Base-by-base conservation (phyloP, 2,329 filamentous ascomycete genomes). In the Aspergillus sp. region DNA sequence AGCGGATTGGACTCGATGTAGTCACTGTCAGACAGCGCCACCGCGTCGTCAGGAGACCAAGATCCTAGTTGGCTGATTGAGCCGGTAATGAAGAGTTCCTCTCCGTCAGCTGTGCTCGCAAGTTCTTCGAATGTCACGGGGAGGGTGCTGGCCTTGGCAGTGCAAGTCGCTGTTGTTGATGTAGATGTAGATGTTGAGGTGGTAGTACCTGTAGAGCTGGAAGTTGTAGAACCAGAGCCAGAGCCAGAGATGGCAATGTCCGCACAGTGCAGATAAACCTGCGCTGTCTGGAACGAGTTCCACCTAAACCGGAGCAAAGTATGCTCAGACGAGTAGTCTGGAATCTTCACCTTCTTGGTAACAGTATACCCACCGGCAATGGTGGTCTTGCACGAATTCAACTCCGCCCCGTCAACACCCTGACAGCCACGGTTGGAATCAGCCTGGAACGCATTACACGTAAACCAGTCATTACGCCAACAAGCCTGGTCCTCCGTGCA, bases 51-150 rank as follows among this genome's bases (percentile, higher is more conserved):
- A 0, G 81, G 76, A 58, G 85, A 76, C 89, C 89, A 91, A 64
- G 68, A 79, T 9, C 88, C 88, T 7, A 92, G 81, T 30, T 81
- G 76, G 1, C 78, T 66, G 48, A 81, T 79, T 55, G 81, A 84
- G 17, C 89, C 89, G 0, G 82, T 78, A 12, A 92, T 71, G 70
- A 86, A 89, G 67, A 92, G 80, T 8, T 80, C 85, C 70, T 91
- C 80, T 4, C 88, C 89, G 48, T 71, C 84, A 2, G 67, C 68
- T 0, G 88, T 91, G 1, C 75, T 78, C 18, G 81, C 85, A 1
- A 78, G 66, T 60, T 82, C 84, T 48, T 84, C 77, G 73, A 91
- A 90, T 0, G 84, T 85, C 9, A 91, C 83, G 0, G 56, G 42
- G 26, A 30, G 26, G 26, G 26, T 11, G 26, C 26, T 30, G 26